phyloP scores from a whole-genome alignment of 352 stramenopile species.

The Vaucheria bursata region DNA sequence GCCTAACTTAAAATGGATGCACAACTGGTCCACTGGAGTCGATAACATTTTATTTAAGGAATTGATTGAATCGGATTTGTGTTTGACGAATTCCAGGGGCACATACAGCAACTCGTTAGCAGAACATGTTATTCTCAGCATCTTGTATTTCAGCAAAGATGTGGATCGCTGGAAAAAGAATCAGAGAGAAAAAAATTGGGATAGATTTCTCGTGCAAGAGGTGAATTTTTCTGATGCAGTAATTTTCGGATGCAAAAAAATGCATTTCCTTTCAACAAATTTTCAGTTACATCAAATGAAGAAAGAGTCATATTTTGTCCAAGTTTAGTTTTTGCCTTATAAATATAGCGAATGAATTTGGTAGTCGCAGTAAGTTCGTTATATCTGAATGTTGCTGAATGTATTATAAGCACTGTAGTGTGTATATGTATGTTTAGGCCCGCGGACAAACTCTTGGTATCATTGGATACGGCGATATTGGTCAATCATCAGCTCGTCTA shows the following conservation, averaged over 20 bases:
- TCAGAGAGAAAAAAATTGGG: constrained; percentile 57
- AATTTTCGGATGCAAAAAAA: background rate
- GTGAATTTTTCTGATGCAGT: constrained; percentile 11
- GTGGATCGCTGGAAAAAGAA: constrained; percentile 58
- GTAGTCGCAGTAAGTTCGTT: background rate
- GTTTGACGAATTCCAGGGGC: constrained; percentile 62
- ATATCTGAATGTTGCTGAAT: background rate
- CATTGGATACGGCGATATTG: constrained; percentile 64
- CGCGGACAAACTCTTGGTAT: constrained; percentile 26
- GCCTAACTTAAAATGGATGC: constrained; percentile 62
- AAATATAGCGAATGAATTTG: background rate
- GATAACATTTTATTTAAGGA: constrained; percentile 58
- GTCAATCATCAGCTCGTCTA: constrained; percentile 55
- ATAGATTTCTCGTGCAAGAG: constrained; percentile 56
- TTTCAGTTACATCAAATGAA: background rate
- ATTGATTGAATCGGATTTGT: constrained; percentile 41
- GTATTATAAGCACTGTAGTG: background rate
- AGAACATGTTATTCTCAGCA: constrained; percentile 65
- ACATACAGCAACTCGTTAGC: constrained; percentile 61
- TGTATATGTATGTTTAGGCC: constrained; percentile 50
- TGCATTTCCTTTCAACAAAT: background rate
- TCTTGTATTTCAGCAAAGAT: constrained; percentile 67
- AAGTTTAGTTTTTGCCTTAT: background rate
- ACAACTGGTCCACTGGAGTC: constrained; percentile 60
- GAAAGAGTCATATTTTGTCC: background rate